Evolutionary conservation across 129 eudicot species (phyloP), one percentile per base, ranked within the genome.

Genomic region (Cynara cardunculus): DNA sequence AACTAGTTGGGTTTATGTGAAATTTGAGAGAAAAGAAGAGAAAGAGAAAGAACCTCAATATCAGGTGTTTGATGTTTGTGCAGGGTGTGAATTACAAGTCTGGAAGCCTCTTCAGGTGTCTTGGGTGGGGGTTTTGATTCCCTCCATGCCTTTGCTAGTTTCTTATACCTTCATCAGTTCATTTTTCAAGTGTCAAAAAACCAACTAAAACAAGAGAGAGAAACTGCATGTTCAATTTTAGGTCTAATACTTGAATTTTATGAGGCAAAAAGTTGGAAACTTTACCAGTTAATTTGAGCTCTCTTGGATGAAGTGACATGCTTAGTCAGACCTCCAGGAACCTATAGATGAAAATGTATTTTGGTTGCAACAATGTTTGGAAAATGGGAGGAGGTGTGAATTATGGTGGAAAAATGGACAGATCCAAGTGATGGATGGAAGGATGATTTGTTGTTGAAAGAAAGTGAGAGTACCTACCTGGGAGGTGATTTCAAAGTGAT

Each of bases 91-190:
- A 92, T 67, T 21, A 90, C 69, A 70, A 92, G 93, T 83, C 91
- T 87, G 2, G 97, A 85, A 77, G 96, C 91, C 59, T 92, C 94
- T 83, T 94, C 96, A 11, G 96, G 88, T 59, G 90, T 85, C 41
- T 62, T 87, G 19, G 98, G 97, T 32, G 96, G 98, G 59, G 98
- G 97, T 67, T 89, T 91, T 39, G 91, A 79, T 71, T 94, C 95
- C 79, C 90, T 89, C 97, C 98, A 94, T 68, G 97, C 90, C 27
- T 74, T 88, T 7, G 95, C 81, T 37, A 90, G 80, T 81, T 92
- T 92, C 86, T 34, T 89, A 87, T 88, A 92, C 98, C 97, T 94
- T 84, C 73, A 39, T 82, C 72, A 75, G 18, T 81, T 32, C 53
- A 69, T 2, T 19, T 24, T 2, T 32, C 77, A 31, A 53, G 9